Percentiles rank a stretch among this genome's conserved stretches.
Evolutionary conservation across 1,284 basidiomycete species (phyloP).

Genomic region (Dichomitus squalens): DNA sequence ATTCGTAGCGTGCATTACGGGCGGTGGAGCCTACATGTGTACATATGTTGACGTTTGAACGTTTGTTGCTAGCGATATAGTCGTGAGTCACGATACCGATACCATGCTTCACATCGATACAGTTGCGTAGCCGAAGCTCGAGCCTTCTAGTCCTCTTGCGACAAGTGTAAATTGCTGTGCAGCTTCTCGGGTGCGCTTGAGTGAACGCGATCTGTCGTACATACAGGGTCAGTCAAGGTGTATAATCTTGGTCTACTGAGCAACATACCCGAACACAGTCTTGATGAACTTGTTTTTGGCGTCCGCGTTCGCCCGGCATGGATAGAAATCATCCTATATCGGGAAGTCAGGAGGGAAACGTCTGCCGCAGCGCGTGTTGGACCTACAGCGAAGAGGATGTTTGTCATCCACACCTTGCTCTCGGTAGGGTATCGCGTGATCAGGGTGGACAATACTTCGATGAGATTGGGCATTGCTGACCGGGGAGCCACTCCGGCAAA

Average conservation of each 20-base stretch:
- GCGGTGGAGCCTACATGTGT: background rate
- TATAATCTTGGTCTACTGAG: background rate
- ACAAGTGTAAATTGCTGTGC: constrained; percentile 77
- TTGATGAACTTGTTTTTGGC: constrained; percentile 81
- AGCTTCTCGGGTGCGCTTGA: constrained; percentile 68
- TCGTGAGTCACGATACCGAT: background rate
- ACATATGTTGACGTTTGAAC: constrained; percentile 1
- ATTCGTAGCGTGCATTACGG: background rate
- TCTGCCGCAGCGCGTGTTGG: background rate
- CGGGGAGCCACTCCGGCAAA: constrained; percentile 83
- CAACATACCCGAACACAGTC: constrained; percentile 66
- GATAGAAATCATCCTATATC: constrained; percentile 61
- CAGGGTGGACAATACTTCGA: constrained; percentile 75
- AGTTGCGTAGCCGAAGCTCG: constrained; percentile 71
- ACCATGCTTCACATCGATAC: constrained; percentile 32
- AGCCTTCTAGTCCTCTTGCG: constrained; percentile 74
- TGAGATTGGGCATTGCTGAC: constrained; percentile 81
- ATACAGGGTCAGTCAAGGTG: background rate
- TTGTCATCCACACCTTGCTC: constrained; percentile 69
- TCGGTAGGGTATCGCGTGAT: constrained; percentile 56
- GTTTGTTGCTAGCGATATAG: background rate
- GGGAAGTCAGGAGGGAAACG: background rate
- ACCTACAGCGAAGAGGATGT: constrained; percentile 71
- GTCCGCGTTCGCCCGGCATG: constrained; percentile 62
- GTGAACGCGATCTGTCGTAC: constrained; percentile 54